Conservation (phyloP, 163 green algal species). For the Scenedesmus sp. region DNA sequence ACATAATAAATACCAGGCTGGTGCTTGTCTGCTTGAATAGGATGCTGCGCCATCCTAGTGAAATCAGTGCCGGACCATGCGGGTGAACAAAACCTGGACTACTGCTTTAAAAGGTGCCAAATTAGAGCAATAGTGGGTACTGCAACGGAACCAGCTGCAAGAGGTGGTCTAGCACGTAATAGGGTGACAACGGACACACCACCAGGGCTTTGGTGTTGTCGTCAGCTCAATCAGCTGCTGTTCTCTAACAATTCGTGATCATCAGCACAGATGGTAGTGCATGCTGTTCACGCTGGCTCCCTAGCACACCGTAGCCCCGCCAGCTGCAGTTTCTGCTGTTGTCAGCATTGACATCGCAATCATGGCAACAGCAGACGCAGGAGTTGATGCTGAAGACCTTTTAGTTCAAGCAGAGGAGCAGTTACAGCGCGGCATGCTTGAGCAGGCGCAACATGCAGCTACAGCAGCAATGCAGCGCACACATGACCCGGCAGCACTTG, state of each 20-base stretch:
- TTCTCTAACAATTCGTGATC: not conserved
- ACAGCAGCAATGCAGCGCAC: not conserved
- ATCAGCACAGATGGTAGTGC: not conserved
- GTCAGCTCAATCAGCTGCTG: not conserved
- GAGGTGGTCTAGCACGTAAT: not conserved
- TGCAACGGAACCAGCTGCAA: too few relatives aligned
- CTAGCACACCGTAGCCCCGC: not conserved
- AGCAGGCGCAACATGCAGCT: not conserved
- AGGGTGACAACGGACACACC: not conserved
- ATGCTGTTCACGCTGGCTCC: not conserved
- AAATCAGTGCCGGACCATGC: not conserved
- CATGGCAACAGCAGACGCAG: not conserved
- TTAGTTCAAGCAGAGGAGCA: conserved; percentile 13
- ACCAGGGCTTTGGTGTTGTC: conserved; percentile 1
- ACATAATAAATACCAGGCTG: conserved; percentile 51
- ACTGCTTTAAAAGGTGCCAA: not conserved
- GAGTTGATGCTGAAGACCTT: not conserved
- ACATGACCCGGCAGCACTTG: not conserved
- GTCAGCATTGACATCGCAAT: not conserved
- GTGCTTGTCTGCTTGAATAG: conserved; percentile 11
- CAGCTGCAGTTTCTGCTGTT: conserved; percentile 8
- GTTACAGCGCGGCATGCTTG: not conserved
- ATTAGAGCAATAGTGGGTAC: not conserved
- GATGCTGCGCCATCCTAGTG: not conserved
- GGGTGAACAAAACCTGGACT: not conserved